Conservation (phyloP, 2,329 filamentous ascomycete genomes). For the Sclerotinia glacialis region DNA sequence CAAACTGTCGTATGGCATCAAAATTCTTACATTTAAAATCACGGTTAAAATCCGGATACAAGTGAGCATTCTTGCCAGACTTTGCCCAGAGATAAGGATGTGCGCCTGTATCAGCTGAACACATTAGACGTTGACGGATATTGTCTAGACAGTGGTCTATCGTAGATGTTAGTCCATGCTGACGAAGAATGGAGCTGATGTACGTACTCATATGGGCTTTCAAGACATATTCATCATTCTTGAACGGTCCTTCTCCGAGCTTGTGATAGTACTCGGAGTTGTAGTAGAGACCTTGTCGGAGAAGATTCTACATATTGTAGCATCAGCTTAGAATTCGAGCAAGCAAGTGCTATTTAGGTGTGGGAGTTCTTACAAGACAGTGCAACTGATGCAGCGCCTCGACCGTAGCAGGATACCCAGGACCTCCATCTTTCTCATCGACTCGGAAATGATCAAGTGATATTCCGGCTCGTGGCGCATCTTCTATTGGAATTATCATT, state of each 20-base stretch:
- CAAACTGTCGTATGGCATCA: slow-evolving; percentile 51
- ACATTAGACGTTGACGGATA: slow-evolving; percentile 55
- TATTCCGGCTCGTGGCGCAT: slow-evolving; percentile 7
- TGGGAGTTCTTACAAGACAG: slow-evolving; percentile 11
- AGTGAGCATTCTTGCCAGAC: slow-evolving; percentile 41
- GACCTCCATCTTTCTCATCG: slow-evolving; percentile 12
- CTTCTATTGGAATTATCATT: slow-evolving; percentile 12
- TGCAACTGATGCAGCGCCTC: slow-evolving; percentile 15
- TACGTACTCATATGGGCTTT: slow-evolving; percentile 44
- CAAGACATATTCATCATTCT: slow-evolving; percentile 49
- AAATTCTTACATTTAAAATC: slow-evolving; percentile 53
- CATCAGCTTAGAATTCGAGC: not conserved
- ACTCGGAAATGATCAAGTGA: slow-evolving; percentile 14
- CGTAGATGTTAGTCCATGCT: not conserved
- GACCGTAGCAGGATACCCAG: slow-evolving; percentile 8
- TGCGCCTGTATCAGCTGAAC: slow-evolving; percentile 50
- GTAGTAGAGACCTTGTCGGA: slow-evolving; percentile 51
- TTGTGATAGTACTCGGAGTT: slow-evolving; percentile 52
- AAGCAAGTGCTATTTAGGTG: not conserved
- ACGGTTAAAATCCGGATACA: slow-evolving; percentile 54
- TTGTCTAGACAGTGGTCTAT: slow-evolving; percentile 53
- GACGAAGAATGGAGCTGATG: not conserved
- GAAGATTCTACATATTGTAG: slow-evolving; percentile 42
- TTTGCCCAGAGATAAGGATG: slow-evolving; percentile 54
- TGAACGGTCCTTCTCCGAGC: slow-evolving; percentile 47